Percentiles rank a stretch among this genome's conserved stretches.
These are phyloP conservation scores for Elongisporangium anandrum DNA, from an alignment of 352 stramenopile species.

Conservation along the genomic window DNA sequence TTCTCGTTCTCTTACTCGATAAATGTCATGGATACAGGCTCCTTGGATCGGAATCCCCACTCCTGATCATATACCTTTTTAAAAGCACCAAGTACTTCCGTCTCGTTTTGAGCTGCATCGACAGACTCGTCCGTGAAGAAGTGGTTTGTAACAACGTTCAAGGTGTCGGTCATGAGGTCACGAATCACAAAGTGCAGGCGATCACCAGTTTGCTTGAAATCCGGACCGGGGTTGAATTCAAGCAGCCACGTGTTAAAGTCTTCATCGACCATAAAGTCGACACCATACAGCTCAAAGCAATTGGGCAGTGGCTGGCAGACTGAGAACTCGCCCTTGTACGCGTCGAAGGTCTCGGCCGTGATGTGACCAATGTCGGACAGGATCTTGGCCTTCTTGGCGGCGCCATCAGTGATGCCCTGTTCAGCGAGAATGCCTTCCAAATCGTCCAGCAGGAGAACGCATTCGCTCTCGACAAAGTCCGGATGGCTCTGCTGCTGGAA, in stretches of 20 bases:
- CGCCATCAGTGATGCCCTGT: slow-evolving; percentile 28
- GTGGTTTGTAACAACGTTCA: slow-evolving; percentile 48
- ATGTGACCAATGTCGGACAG: slow-evolving; percentile 53
- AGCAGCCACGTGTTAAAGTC: slow-evolving; percentile 66
- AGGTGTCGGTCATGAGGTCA: slow-evolving; percentile 53
- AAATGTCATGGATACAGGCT: slow-evolving; percentile 49
- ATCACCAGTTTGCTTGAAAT: slow-evolving; percentile 73
- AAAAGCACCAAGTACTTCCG: slow-evolving; percentile 28
- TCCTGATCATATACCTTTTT: slow-evolving; percentile 54
- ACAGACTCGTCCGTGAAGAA: slow-evolving; percentile 32
- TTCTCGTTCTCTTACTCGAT: slow-evolving; percentile 22
- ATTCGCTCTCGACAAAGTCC: slow-evolving; percentile 66
- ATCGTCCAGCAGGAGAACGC: slow-evolving; percentile 54
- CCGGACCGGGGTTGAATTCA: slow-evolving; percentile 71
- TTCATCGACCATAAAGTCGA: slow-evolving; percentile 73
- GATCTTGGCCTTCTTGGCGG: slow-evolving; percentile 47
- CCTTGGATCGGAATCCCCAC: slow-evolving; percentile 44
- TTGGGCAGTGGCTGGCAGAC: slow-evolving; percentile 66
- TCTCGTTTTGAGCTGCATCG: slow-evolving; percentile 9
- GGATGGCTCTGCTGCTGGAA: slow-evolving; percentile 69
- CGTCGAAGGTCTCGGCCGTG: slow-evolving; percentile 57
- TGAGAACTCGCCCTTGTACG: slow-evolving; percentile 70
- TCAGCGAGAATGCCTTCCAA: slow-evolving; percentile 47
- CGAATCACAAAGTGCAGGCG: slow-evolving; percentile 58
- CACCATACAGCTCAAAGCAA: slow-evolving; percentile 75